phyloP scores from a whole-genome alignment of 805 yeast species.

The Grigorovia transvaalensis region DNA sequence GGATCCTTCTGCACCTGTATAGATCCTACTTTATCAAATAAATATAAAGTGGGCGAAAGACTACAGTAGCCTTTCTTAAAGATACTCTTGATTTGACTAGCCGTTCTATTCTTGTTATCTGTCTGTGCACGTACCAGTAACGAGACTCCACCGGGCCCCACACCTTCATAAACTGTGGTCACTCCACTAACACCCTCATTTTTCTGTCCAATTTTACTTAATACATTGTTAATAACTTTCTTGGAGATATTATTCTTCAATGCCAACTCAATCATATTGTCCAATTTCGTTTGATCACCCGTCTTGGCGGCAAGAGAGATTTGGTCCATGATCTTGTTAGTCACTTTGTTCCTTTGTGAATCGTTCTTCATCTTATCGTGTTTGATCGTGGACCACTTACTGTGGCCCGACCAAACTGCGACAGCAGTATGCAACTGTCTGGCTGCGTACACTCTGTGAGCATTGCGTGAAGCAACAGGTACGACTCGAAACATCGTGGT shows the following conservation, averaged over 20 bases:
- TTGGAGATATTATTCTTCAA: constrained; percentile 64
- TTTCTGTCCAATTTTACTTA: constrained; percentile 52
- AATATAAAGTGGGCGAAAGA: constrained; percentile 31
- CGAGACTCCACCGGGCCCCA: constrained; percentile 89
- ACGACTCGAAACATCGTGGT: background rate
- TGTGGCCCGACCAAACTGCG: constrained; percentile 50
- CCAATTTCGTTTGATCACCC: constrained; percentile 56
- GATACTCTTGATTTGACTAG: constrained; percentile 63
- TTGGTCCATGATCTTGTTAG: constrained; percentile 60
- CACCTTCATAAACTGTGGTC: constrained; percentile 65
- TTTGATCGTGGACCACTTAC: constrained; percentile 91
- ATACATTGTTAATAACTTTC: constrained; percentile 77
- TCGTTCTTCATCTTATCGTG: constrained; percentile 93
- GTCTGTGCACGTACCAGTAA: constrained; percentile 78
- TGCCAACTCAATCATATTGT: constrained; percentile 60
- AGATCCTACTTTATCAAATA: constrained; percentile 72
- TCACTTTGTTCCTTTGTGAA: constrained; percentile 57
- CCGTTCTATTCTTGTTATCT: constrained; percentile 77
- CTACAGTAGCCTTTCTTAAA: constrained; percentile 48
- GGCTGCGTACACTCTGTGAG: background rate
- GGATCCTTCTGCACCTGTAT: constrained; percentile 40
- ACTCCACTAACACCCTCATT: constrained; percentile 44
- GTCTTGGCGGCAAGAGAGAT: constrained; percentile 64
- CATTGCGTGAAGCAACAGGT: background rate
- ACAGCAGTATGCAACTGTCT: background rate